phyloP scores from a whole-genome alignment of 1,284 basidiomycete species.

The Irpex sp. region DNA sequence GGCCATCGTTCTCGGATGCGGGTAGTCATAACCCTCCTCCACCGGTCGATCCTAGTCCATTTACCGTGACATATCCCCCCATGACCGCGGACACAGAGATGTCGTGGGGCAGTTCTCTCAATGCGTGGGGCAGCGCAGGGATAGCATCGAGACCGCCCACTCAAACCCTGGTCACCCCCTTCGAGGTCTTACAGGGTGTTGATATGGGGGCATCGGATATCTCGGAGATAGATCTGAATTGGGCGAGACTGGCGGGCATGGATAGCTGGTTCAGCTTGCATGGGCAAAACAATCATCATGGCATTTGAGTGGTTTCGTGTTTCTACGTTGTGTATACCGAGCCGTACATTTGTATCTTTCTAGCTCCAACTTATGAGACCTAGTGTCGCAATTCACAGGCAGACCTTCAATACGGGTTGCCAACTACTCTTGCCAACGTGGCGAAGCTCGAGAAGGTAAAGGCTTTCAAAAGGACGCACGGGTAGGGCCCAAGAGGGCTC shows the following conservation, averaged over 20 bases:
- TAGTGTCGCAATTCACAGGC: background rate
- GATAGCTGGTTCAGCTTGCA: slow-evolving; percentile 14
- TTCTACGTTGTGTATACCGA: too few relatives aligned
- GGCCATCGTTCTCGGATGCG: background rate
- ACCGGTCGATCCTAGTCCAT: background rate
- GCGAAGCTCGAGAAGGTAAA: slow-evolving; percentile 2
- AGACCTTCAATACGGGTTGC: slow-evolving; percentile 2
- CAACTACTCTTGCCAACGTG: slow-evolving; percentile 4
- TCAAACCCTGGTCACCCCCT: slow-evolving; percentile 20
- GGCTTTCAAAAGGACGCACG: background rate
- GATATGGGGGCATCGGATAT: background rate
- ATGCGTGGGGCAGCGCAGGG: background rate
- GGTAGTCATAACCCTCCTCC: background rate
- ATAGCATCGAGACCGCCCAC: slow-evolving; percentile 1
- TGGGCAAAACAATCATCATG: background rate
- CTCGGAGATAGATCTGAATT: slow-evolving; percentile 16
- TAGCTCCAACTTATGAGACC: too few relatives aligned
- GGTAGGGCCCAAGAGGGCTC: background rate
- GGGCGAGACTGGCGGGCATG: slow-evolving; percentile 19
- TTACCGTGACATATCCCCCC: background rate
- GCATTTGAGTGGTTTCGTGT: background rate
- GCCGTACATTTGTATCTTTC: too few relatives aligned
- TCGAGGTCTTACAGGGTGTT: slow-evolving; percentile 20
- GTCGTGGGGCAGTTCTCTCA: background rate
- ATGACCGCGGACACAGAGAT: background rate